Evolutionary conservation across 768 basidiomycete genomes (phyloP).

Genomic region (Agaricus subrufescens): DNA sequence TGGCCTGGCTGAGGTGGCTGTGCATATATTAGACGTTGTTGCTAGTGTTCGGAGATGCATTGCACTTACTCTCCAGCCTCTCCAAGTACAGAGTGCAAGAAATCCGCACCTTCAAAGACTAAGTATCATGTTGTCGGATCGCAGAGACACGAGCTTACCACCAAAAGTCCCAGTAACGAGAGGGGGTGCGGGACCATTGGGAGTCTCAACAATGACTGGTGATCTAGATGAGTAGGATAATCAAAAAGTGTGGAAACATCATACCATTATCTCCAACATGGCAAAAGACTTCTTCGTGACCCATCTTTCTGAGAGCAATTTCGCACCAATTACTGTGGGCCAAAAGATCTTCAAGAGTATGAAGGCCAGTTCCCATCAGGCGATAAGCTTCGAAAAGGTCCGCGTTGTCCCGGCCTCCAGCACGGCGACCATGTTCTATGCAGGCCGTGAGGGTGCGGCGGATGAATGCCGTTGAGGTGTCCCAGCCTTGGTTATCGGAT

Average conservation of each 20-base stretch:
- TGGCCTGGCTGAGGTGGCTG: conserved; percentile 56
- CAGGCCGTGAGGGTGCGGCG: conserved; percentile 57
- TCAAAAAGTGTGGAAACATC: too few relatives aligned
- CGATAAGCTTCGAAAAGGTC: conserved; percentile 68
- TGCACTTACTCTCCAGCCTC: conserved; percentile 56
- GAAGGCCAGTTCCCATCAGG: conserved; percentile 62
- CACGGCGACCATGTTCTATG: conserved; percentile 63
- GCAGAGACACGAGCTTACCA: conserved; percentile 20
- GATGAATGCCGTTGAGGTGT: conserved; percentile 68
- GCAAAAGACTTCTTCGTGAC: conserved; percentile 67
- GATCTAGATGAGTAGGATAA: background rate
- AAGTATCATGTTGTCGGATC: background rate
- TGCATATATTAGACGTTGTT: conserved; percentile 5
- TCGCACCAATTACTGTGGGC: conserved; percentile 85
- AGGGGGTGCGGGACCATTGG: conserved; percentile 52
- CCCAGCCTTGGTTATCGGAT: conserved; percentile 62
- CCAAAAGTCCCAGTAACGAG: conserved; percentile 69
- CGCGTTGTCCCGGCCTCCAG: conserved; percentile 44
- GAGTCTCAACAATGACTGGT: conserved; percentile 43
- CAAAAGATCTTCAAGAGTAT: conserved; percentile 69
- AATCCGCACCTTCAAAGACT: conserved; percentile 41
- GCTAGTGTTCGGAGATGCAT: background rate
- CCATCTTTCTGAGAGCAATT: conserved; percentile 63
- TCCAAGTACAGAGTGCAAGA: conserved; percentile 60
- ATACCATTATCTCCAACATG: conserved; percentile 70